These are phyloP conservation scores for Paraphaeosphaeria sporulosa DNA, from an alignment of 2,329 filamentous ascomycete species.

Conservation along the genomic window DNA sequence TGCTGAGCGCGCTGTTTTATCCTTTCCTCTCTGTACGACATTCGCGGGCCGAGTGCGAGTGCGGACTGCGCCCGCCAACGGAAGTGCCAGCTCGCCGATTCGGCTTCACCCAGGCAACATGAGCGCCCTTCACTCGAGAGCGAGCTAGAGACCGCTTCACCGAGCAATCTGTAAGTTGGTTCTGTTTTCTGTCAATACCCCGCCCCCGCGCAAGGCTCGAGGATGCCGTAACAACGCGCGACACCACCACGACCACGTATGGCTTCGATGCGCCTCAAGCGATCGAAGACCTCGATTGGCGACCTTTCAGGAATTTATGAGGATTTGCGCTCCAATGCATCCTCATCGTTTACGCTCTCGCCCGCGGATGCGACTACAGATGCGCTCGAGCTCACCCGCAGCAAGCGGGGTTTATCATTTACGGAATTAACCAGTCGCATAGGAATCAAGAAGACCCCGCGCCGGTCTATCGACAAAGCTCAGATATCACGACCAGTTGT, in stretches of 20 bases:
- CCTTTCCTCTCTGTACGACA: not conserved
- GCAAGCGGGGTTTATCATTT: constrained; percentile 35
- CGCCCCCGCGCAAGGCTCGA: constrained; percentile 5
- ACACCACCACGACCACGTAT: not conserved
- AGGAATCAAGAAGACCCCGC: constrained; percentile 30
- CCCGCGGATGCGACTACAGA: constrained; percentile 15
- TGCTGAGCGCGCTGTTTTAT: not conserved
- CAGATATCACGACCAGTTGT: constrained; percentile 37
- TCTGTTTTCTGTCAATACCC: constrained; percentile 18
- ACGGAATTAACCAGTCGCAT: constrained; percentile 37
- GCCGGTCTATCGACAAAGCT: constrained; percentile 29
- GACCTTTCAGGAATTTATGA: constrained; percentile 26
- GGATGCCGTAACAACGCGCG: not conserved
- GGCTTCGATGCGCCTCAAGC: constrained; percentile 32
- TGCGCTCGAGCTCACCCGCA: constrained; percentile 3
- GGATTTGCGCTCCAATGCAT: not conserved
- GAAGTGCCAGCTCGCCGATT: constrained; percentile 20
- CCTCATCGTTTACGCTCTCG: constrained; percentile 19
- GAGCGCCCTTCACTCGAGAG: constrained; percentile 35
- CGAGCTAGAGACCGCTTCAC: constrained; percentile 22
- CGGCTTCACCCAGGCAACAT: constrained; percentile 30
- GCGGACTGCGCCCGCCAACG: not conserved
- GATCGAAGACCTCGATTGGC: constrained; percentile 26
- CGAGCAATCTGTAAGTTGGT: constrained; percentile 30
- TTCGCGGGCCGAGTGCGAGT: constrained; percentile 21